phyloP scores from a whole-genome alignment of 129 eudicot species.

The Apium graveolens region DNA sequence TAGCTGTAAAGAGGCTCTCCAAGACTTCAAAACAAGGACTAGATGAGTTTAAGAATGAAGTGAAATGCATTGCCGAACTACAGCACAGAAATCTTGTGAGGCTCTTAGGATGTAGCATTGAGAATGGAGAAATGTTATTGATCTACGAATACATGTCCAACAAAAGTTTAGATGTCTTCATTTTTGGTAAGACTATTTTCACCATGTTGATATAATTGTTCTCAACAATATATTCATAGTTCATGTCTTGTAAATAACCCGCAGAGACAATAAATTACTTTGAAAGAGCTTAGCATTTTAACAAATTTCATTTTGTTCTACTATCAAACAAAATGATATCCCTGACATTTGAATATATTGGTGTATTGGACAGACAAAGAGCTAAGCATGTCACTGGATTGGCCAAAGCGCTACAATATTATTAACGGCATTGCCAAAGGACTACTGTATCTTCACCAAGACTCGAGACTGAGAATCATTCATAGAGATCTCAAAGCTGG shows the following conservation, averaged over 20 bases:
- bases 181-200: conserved; percentile 8
- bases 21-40: conserved; percentile 11
- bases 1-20: conserved; percentile 5
- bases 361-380: neutral
- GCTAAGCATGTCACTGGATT: conserved; percentile 6
- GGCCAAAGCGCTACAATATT: conserved; percentile 3
- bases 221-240: no score
- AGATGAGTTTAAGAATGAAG: conserved; percentile 9
- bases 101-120: conserved; percentile 28
- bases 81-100: conserved; percentile 28
- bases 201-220: neutral
- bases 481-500: conserved; percentile 10
- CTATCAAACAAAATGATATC: neutral
- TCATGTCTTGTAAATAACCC: neutral
- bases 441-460: conserved; percentile 8
- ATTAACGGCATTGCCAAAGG: conserved; percentile 9
- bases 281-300: neutral
- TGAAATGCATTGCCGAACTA: conserved; percentile 15
- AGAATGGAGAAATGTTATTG: conserved; percentile 18
- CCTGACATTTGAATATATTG: neutral
- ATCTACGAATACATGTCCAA: conserved; percentile 13
- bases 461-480: conserved; percentile 11
- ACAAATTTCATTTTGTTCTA: no score
- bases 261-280: no score
- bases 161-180: conserved; percentile 10